phyloP scores from a whole-genome alignment of 208 protist genomes.

The Porcisia deanei region DNA sequence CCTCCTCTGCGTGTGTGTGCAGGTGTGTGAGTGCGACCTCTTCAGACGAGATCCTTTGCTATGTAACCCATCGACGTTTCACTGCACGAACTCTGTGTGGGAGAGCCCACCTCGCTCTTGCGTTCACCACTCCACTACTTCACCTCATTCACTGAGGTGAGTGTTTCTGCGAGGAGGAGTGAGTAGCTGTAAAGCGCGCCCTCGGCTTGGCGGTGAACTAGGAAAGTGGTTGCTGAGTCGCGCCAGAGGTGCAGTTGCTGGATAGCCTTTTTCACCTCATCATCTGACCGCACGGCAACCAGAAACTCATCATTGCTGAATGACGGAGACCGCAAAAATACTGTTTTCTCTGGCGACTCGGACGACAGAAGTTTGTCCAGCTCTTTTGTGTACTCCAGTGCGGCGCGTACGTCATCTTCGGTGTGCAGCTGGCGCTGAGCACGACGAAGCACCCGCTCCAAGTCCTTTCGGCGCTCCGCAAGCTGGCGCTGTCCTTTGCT shows the following conservation, averaged over 20 bases:
- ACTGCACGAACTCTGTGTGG: no score
- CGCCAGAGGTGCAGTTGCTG: conserved; percentile 68
- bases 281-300: conserved; percentile 31
- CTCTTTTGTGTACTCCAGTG: conserved; percentile 41
- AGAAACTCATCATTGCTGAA: conserved; percentile 17
- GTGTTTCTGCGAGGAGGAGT: conserved; percentile 62
- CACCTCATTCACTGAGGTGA: conserved; percentile 50
- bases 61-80: no score
- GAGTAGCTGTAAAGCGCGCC: conserved; percentile 70
- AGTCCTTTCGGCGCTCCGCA: conserved; percentile 38
- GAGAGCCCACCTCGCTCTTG: not conserved
- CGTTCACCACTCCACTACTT: conserved; percentile 2
- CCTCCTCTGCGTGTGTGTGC: not conserved
- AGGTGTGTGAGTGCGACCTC: not conserved
- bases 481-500: conserved; percentile 49
- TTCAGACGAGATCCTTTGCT: no score
- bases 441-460: conserved; percentile 46
- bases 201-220: conserved; percentile 64
- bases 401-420: conserved; percentile 59
- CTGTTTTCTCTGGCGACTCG: not conserved
- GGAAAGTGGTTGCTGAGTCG: conserved; percentile 48
- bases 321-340: not conserved
- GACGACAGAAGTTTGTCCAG: conserved; percentile 18
- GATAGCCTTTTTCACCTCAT: conserved; percentile 44
- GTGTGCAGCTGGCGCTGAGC: conserved; percentile 70